Percentiles rank a stretch among this genome's conserved stretches.
phyloP scores from a whole-genome alignment of 2,329 filamentous ascomycete species.

The Arthrinium phaeospermum region DNA sequence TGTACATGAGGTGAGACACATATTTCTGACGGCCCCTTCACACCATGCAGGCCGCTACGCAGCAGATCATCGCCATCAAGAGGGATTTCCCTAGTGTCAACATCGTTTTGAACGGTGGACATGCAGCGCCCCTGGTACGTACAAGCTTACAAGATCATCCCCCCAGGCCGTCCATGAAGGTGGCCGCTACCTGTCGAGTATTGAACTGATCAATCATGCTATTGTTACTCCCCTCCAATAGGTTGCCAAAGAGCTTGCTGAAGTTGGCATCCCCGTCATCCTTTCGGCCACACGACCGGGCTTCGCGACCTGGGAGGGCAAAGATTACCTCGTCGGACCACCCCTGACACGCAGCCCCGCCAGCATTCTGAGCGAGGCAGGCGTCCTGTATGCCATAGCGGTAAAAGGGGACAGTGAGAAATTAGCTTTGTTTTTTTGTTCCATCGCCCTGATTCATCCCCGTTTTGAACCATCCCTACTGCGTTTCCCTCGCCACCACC shows the following conservation, averaged over 20 bases:
- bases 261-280: conserved; percentile 48
- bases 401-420: conserved; percentile 35
- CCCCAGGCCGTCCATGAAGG: not conserved
- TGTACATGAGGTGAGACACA: not conserved
- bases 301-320: conserved; percentile 43
- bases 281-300: conserved; percentile 45
- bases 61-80: conserved; percentile 47
- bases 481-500: no score
- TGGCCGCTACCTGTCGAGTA: not conserved
- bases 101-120: conserved; percentile 46
- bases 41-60: conserved; percentile 43
- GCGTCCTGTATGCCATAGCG: conserved; percentile 44
- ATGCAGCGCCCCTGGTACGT: conserved; percentile 45
- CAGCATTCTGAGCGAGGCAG: conserved; percentile 45
- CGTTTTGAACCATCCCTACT: no score
- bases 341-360: conserved; percentile 47
- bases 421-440: no score
- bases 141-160: no score
- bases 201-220: not conserved
- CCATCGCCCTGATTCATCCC: not conserved
- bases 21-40: conserved; percentile 17
- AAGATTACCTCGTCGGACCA: conserved; percentile 46
- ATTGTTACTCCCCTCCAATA: conserved; percentile 26
- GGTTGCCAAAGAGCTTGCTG: conserved; percentile 46
- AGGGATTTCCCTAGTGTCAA: conserved; percentile 40